Conservation (phyloP, 257 asterid species). For the Thymus quinquecostatus region DNA sequence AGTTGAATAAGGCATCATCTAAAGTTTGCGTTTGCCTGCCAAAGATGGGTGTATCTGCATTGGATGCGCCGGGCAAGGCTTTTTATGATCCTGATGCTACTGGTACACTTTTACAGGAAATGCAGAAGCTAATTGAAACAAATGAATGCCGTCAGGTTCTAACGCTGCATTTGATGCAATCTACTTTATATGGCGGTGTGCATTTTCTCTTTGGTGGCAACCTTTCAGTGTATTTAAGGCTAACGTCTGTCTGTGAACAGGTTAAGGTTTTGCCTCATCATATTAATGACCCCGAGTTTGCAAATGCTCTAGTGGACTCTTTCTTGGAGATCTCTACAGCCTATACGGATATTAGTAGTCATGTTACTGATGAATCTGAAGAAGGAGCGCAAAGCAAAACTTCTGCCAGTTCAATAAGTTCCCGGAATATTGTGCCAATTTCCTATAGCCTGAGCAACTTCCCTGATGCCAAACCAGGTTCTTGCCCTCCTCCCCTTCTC, state of each 20-base stretch:
- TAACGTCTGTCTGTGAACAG: conserved; percentile 44
- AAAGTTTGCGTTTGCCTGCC: conserved; percentile 81
- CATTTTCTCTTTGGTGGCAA: conserved; percentile 26
- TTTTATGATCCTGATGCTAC: conserved; percentile 85
- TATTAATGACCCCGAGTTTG: conserved; percentile 84
- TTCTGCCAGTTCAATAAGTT: conserved; percentile 35
- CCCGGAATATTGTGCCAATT: conserved; percentile 31
- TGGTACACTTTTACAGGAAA: conserved; percentile 62
- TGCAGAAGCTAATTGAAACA: conserved; percentile 63
- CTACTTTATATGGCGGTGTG: conserved; percentile 22
- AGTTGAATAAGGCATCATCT: conserved; percentile 75
- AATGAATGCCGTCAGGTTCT: conserved; percentile 75
- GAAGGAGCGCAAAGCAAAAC: conserved; percentile 44
- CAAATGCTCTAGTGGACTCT: conserved; percentile 78
- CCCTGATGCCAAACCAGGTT: conserved; percentile 92
- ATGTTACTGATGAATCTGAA: conserved; percentile 40
- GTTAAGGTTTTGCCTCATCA: conserved; percentile 77
- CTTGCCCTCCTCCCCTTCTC: conserved; percentile 17
- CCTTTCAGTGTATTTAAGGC: conserved; percentile 8
- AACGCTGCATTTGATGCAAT: conserved; percentile 28
- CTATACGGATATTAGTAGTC: conserved; percentile 36
- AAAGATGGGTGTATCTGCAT: conserved; percentile 80
- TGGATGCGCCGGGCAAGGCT: conserved; percentile 86
- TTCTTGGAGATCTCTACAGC: conserved; percentile 61
- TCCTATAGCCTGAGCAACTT: conserved; percentile 65